phyloP scores from a whole-genome alignment of 169 alveolate species.

The Plasmodium blacklocki region DNA sequence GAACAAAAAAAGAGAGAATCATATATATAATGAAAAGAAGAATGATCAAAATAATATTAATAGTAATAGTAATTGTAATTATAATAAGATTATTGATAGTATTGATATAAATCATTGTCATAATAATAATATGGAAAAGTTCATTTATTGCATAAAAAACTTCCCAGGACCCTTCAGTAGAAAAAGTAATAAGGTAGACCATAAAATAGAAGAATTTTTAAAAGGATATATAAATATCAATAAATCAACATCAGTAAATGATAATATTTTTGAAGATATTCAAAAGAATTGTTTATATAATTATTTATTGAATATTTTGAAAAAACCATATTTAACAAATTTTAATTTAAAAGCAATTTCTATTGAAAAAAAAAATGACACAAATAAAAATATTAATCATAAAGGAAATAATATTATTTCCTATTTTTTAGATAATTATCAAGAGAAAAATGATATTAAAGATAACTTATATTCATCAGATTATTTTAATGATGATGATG shows the following conservation, averaged over 20 bases:
- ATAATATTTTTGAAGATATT: conserved; percentile 9
- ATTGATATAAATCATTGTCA: background rate
- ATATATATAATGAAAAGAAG: background rate
- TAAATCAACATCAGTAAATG: background rate
- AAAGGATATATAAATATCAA: conserved; percentile 14
- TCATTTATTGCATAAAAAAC: conserved; percentile 7
- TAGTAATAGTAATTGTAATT: too few species aligned
- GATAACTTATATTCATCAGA: background rate
- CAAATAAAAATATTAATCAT: background rate
- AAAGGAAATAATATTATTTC: conserved; percentile 4
- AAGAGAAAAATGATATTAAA: background rate
- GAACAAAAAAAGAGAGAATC: background rate
- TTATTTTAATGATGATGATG: background rate
- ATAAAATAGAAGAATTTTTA: conserved; percentile 23
- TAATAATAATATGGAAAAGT: conserved; percentile 5
- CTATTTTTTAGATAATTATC: conserved; percentile 5
- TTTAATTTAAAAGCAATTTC: conserved; percentile 22
- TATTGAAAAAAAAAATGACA: conserved; percentile 7
- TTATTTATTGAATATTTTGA: conserved; percentile 11
- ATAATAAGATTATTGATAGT: background rate
- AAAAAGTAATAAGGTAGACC: conserved; percentile 20
- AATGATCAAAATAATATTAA: too few species aligned
- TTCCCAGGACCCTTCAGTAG: conserved; percentile 70
- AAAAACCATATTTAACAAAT: conserved; percentile 8
- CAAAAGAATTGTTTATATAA: conserved; percentile 40